Evolutionary conservation across 305 asterid genomes (phyloP).

Genomic region (Fraxinus sp.): DNA sequence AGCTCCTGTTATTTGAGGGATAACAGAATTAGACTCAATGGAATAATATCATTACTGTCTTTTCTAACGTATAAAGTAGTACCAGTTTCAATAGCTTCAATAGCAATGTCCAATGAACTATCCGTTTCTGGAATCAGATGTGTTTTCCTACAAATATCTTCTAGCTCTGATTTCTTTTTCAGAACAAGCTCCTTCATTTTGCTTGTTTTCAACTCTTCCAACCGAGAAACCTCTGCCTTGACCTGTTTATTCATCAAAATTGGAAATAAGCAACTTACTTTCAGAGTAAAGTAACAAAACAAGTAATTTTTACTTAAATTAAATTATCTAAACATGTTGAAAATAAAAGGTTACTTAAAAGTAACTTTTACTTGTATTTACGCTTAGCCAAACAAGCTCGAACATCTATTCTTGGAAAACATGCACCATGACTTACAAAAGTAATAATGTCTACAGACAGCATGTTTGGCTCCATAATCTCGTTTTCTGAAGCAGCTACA

Average conservation of each 20-base stretch:
- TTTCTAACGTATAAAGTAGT: conserved; percentile 12
- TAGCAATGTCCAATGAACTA: conserved; percentile 52
- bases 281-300: background rate
- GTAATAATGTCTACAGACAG: conserved; percentile 68
- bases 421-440: conserved; percentile 47
- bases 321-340: background rate
- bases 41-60: conserved; percentile 12
- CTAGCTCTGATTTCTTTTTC: conserved; percentile 85
- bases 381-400: background rate
- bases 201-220: conserved; percentile 86
- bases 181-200: conserved; percentile 97
- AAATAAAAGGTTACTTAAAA: background rate
- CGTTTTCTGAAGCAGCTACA: conserved; percentile 85
- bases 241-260: conserved; percentile 44
- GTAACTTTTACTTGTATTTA: background rate
- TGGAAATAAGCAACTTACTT: background rate
- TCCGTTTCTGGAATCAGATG: conserved; percentile 70
- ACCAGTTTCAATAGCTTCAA: conserved; percentile 95
- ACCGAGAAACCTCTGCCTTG: conserved; percentile 78
- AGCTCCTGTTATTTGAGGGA: conserved; percentile 52
- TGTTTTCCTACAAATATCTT: conserved; percentile 80
- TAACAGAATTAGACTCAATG: conserved; percentile 6
- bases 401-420: background rate
- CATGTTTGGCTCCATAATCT: conserved; percentile 79
- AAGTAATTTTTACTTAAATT: background rate